Evolutionary conservation across 2,329 filamentous ascomycete genomes (phyloP).

Genomic region (Calonectria crousiana): DNA sequence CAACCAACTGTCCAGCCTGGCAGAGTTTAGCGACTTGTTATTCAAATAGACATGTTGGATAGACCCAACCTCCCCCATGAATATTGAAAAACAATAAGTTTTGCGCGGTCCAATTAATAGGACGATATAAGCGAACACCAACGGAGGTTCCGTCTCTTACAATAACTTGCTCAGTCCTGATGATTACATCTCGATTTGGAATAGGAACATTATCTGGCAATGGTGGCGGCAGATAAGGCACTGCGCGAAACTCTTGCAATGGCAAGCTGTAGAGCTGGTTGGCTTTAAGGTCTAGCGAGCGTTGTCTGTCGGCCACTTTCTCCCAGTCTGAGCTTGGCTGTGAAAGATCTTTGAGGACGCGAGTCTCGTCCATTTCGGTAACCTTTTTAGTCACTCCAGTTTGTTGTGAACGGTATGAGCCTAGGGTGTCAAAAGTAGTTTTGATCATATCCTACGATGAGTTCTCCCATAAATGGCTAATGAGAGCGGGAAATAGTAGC

Average conservation of each 20-base stretch:
- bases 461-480: too few species aligned
- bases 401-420: too few species aligned
- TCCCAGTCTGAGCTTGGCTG: not conserved
- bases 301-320: not conserved
- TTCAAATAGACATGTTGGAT: too few species aligned
- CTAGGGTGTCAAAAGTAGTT: too few species aligned
- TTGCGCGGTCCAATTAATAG: not conserved
- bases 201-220: not conserved
- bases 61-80: constrained; percentile 13
- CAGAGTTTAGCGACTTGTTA: not conserved
- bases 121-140: constrained; percentile 9
- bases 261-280: constrained; percentile 1
- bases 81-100: constrained; percentile 21
- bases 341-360: not conserved
- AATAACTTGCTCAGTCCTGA: not conserved
- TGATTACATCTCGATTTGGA: not conserved
- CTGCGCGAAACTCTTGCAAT: constrained; percentile 14
- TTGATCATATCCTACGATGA: too few species aligned
- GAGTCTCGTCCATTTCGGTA: not conserved
- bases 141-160: not conserved
- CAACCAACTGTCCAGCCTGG: constrained; percentile 18
- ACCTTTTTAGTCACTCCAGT: not conserved
- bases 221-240: not conserved
- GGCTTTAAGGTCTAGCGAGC: not conserved
- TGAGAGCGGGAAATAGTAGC: too few species aligned